phyloP scores from a whole-genome alignment of 257 asterid genomes.

The Scutellaria baicalensis region DNA sequence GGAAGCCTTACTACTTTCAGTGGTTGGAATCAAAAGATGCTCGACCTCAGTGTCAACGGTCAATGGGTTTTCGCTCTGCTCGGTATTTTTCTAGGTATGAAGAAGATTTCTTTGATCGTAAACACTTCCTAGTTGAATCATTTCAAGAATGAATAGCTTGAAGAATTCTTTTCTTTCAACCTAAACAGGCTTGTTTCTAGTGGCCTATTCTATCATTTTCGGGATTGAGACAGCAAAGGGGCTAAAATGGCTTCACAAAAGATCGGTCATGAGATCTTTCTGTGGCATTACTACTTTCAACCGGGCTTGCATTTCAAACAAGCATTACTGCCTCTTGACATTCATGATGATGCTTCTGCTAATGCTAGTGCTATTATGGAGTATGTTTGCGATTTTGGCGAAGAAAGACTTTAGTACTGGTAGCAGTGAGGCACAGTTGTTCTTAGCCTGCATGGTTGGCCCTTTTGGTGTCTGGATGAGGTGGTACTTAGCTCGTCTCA shows the following conservation, averaged over 20 bases:
- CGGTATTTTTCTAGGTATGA: conserved; percentile 56
- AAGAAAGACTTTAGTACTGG: conserved; percentile 37
- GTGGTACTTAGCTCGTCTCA: conserved; percentile 77
- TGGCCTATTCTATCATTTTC: conserved; percentile 49
- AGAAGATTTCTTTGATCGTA: too few species aligned
- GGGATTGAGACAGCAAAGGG: conserved; percentile 78
- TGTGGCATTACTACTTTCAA: not conserved
- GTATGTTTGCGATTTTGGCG: conserved; percentile 32
- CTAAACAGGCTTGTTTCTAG: conserved; percentile 62
- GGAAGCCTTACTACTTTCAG: conserved; percentile 98
- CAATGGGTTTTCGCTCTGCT: conserved; percentile 70
- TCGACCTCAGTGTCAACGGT: conserved; percentile 66
- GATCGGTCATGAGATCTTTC: conserved; percentile 6
- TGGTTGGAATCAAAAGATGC: conserved; percentile 95
- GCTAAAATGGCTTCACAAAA: conserved; percentile 34
- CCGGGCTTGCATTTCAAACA: conserved; percentile 15
- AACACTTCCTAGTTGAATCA: not conserved
- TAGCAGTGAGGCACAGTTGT: conserved; percentile 44
- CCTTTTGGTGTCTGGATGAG: conserved; percentile 91
- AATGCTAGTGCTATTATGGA: conserved; percentile 49
- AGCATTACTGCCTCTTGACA: conserved; percentile 18
- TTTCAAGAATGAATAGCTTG: not conserved
- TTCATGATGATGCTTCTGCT: conserved; percentile 30
- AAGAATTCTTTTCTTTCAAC: not conserved
- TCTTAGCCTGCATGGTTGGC: conserved; percentile 74